A percentile compares a stretch with the other conserved stretches of the same genome.
Conservation (phyloP, 768 basidiomycete genomes). For the Boletus sp. region DNA sequence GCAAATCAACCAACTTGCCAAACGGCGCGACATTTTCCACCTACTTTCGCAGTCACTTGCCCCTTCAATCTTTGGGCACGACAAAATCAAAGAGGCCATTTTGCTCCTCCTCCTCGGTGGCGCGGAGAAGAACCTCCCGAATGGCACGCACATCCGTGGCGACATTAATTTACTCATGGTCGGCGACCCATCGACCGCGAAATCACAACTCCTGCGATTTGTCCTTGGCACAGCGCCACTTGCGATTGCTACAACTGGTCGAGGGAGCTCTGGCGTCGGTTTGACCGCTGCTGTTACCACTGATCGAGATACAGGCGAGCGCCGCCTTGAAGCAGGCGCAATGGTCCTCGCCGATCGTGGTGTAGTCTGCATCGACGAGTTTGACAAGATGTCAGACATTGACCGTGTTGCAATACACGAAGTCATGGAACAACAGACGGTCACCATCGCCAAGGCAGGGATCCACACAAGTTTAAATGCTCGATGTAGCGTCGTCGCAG, state of each 20-base stretch:
- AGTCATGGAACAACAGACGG: slow-evolving; percentile 99
- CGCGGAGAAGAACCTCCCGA: slow-evolving; percentile 94
- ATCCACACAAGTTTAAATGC: slow-evolving; percentile 99
- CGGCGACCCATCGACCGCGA: slow-evolving; percentile 98
- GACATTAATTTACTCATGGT: slow-evolving; percentile 99
- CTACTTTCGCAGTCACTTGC: slow-evolving; percentile 93
- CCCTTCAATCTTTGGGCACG: slow-evolving; percentile 95
- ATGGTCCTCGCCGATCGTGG: slow-evolving; percentile 99
- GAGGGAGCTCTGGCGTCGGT: slow-evolving; percentile 98
- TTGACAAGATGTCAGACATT: slow-evolving; percentile 99
- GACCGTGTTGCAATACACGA: slow-evolving; percentile 99
- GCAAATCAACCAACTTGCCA: slow-evolving; percentile 89
- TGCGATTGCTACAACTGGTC: slow-evolving; percentile 96
- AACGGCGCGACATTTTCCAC: slow-evolving; percentile 80
- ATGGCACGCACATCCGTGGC: slow-evolving; percentile 97
- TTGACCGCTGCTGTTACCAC: slow-evolving; percentile 97
- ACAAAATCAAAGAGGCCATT: slow-evolving; percentile 93
- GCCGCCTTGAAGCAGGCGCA: slow-evolving; percentile 94
- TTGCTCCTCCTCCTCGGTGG: slow-evolving; percentile 92
- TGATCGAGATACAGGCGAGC: slow-evolving; percentile 96
- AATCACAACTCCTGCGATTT: slow-evolving; percentile 93
- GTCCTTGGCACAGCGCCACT: slow-evolving; percentile 94
- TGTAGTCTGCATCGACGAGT: slow-evolving; percentile 99
- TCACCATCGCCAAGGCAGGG: slow-evolving; percentile 98
- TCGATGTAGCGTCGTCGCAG: slow-evolving; percentile 95